These are phyloP conservation scores for Dunaliella sp. DNA, from an alignment of 139 green algal genomes.

Conservation along the genomic window DNA sequence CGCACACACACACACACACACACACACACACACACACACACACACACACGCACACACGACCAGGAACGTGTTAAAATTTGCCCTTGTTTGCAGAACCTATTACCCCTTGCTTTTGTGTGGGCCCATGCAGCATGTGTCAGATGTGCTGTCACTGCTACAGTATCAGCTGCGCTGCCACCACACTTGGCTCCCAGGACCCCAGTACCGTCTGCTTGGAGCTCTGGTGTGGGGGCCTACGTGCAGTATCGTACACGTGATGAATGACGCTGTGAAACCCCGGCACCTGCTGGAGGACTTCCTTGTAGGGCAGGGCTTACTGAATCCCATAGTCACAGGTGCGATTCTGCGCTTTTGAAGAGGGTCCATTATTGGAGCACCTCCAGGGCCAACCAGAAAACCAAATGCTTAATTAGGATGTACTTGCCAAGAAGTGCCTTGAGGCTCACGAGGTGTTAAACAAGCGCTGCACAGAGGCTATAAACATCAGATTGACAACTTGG, in stretches of 20 bases:
- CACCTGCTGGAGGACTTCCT: conserved; percentile 2
- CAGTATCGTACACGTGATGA: background rate
- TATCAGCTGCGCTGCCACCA: too few relatives aligned
- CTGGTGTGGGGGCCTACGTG: conserved; percentile 6
- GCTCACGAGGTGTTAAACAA: background rate
- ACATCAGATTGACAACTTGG: too few relatives aligned
- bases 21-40: too few relatives aligned
- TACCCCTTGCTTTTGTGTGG: too few relatives aligned
- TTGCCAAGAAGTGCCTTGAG: background rate
- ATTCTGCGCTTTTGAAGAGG: too few relatives aligned
- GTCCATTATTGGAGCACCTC: too few relatives aligned
- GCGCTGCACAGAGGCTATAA: background rate
- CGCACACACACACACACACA: too few relatives aligned
- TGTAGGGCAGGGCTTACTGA: background rate
- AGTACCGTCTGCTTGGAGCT: conserved; percentile 8
- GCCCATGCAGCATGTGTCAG: too few relatives aligned
- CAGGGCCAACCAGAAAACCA: background rate
- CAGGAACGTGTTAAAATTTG: too few relatives aligned
- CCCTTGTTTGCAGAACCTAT: too few relatives aligned
- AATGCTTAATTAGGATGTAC: background rate
- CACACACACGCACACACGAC: too few relatives aligned
- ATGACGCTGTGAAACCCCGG: background rate
- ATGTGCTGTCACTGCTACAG: too few relatives aligned
- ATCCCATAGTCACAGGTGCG: background rate
- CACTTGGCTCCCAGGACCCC: background rate